phyloP scores from a whole-genome alignment of 2,329 filamentous ascomycete genomes.

The Remersonia thermophila region DNA sequence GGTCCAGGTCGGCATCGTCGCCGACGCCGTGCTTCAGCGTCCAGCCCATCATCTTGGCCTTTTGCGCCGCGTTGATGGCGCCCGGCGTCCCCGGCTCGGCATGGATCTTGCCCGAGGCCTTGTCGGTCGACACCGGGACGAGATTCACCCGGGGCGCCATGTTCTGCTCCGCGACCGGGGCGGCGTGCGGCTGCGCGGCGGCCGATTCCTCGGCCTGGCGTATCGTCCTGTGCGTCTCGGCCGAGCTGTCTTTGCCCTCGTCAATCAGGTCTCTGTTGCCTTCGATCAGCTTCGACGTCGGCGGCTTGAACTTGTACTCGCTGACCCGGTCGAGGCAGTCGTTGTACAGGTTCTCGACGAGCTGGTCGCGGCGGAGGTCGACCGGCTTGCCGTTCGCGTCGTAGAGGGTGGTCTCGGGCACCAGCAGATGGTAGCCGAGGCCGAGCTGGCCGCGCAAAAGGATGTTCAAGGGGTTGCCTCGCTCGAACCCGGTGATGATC shows the following conservation, averaged over 20 bases:
- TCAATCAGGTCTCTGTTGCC: constrained; percentile 75
- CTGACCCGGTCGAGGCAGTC: constrained; percentile 87
- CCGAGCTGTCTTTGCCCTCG: constrained; percentile 64
- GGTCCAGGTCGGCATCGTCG: constrained; percentile 55
- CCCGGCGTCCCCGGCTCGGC: constrained; percentile 57
- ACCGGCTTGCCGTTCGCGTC: constrained; percentile 71
- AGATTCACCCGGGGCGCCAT: constrained; percentile 41
- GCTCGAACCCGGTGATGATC: constrained; percentile 94
- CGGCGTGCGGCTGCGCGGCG: constrained; percentile 45
- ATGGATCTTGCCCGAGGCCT: constrained; percentile 60
- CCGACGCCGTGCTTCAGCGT: constrained; percentile 51
- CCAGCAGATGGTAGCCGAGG: constrained; percentile 72
- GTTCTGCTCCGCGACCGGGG: constrained; percentile 41
- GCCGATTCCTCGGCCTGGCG: constrained; percentile 59
- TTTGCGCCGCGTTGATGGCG: constrained; percentile 61
- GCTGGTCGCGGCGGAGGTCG: constrained; percentile 62
- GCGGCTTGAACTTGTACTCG: constrained; percentile 71
- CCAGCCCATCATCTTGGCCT: constrained; percentile 77
- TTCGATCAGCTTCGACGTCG: constrained; percentile 58
- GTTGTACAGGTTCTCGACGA: constrained; percentile 88
- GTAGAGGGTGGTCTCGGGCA: constrained; percentile 75
- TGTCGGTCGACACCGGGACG: constrained; percentile 53
- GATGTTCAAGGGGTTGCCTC: constrained; percentile 85
- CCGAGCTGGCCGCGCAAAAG: constrained; percentile 84
- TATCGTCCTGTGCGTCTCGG: constrained; percentile 60